Evolutionary conservation across 2,329 filamentous ascomycete genomes (phyloP), one percentile per base, ranked within the genome.

Genomic region (Cladophialophora exuberans): DNA sequence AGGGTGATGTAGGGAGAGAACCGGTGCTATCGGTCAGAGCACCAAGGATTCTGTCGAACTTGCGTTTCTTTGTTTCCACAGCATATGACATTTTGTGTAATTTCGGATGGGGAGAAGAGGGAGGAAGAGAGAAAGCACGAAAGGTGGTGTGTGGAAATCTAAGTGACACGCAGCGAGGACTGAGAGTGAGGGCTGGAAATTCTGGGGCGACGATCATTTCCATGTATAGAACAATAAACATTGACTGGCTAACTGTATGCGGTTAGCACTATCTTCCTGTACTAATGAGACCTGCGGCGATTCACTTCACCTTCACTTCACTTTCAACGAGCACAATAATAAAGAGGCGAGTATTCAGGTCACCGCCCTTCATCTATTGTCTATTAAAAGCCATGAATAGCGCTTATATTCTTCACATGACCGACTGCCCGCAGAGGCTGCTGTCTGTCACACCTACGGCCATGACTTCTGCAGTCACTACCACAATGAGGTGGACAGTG

Each of bases 21-120:
- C 13, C 25, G 15, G 51, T 52, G 6, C 50, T 22, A 25, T 65
- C 61, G 26, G 49, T 62, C 2, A 77, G 65, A 1, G 74, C 76
- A 42, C 76, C 74, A 0, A 77, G 64, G 6, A 76, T 71, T 33
- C 75, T 72, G 50, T 77, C 73, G 30, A 76, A 78, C 52, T 77
- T 76, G 54, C 74, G 70, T 59, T 77, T 76, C 63, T 77, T 76
- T 5, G 73, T 73, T 51, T 75, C 73, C 26, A 77, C 62, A 5
- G 73, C 70, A 63, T 76, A 77, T 10, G 62, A 63, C 62, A 64
- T 64, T 7, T 42, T 15, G 35, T 15, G 15, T 9, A n/a, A 3
- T 38, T 42, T 22, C 39, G 39, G n/a, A 26, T 18, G 6, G 13
- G 18, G 9, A 36, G 23, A n/a, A n/a, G n/a, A n/a, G n/a, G n/a